Percentiles rank a stretch among this genome's conserved stretches.
phyloP scores from a whole-genome alignment of 1,139 yeast genomes.

The Yamadazyma membranifaciens region DNA sequence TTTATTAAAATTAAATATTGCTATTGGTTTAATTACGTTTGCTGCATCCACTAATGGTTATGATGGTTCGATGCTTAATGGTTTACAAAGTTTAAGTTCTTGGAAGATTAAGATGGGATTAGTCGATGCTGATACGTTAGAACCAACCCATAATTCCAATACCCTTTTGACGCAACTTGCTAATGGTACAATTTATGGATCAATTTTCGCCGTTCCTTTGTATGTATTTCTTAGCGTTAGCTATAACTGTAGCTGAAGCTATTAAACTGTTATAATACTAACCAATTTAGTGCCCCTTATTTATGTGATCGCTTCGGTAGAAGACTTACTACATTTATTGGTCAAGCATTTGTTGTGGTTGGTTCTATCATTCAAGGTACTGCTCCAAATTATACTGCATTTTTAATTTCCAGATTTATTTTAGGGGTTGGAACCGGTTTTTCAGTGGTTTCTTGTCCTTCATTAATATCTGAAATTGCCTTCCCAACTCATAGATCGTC shows the following conservation, averaged over 20 bases:
- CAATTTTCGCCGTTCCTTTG: slow-evolving; percentile 12
- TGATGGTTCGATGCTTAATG: slow-evolving; percentile 53
- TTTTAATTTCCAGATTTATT: slow-evolving; percentile 35
- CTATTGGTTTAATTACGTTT: slow-evolving; percentile 33
- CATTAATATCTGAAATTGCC: slow-evolving; percentile 37
- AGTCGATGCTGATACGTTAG: slow-evolving; percentile 4
- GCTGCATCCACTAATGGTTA: slow-evolving; percentile 50
- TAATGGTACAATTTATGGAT: slow-evolving; percentile 31
- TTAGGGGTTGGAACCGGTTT: slow-evolving; percentile 41
- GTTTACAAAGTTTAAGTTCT: slow-evolving; percentile 41
- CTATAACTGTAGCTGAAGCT: no score
- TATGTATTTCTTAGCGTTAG: no score
- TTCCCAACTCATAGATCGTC: slow-evolving; percentile 50
- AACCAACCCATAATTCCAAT: slow-evolving; percentile 32
- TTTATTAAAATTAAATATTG: slow-evolving; percentile 41
- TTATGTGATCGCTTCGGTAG: slow-evolving; percentile 34
- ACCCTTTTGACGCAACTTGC: slow-evolving; percentile 44
- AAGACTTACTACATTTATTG: slow-evolving; percentile 25
- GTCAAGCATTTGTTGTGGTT: slow-evolving; percentile 26
- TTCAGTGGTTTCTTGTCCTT: slow-evolving; percentile 38
- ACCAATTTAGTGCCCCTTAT: slow-evolving; percentile 20
- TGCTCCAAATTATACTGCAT: slow-evolving; percentile 37
- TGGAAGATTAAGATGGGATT: slow-evolving; percentile 36
- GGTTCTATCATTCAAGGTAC: slow-evolving; percentile 46
- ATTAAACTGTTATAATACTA: slow-evolving; percentile 5